phyloP scores from a whole-genome alignment of 768 basidiomycete genomes.

The Boletus eberwhitei region DNA sequence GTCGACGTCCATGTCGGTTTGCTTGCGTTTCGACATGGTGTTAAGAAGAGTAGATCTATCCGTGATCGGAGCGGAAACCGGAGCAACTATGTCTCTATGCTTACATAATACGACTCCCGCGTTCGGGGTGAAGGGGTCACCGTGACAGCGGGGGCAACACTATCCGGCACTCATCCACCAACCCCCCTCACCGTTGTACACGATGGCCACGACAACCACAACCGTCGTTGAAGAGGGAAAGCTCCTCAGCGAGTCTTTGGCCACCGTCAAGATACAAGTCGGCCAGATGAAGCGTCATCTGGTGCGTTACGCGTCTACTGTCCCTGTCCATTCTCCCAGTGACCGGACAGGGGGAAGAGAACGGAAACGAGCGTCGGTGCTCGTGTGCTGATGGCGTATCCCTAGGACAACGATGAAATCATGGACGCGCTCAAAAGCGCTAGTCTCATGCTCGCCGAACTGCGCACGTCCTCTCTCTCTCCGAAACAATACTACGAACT shows the following conservation, averaged over 20 bases:
- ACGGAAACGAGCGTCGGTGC: too few species aligned
- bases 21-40: constrained; percentile 55
- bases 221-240: constrained; percentile 72
- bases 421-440: constrained; percentile 99
- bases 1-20: constrained; percentile 35
- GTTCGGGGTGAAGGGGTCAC: constrained; percentile 3
- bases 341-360: neutral
- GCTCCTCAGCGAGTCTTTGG: constrained; percentile 78
- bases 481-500: constrained; percentile 99
- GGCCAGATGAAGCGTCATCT: constrained; percentile 94
- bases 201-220: constrained; percentile 25
- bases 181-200: constrained; percentile 7
- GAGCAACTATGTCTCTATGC: neutral
- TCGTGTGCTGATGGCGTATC: neutral
- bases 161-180: neutral
- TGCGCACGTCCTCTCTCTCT: constrained; percentile 88
- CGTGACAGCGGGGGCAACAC: neutral
- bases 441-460: constrained; percentile 94
- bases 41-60: neutral
- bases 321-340: neutral
- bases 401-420: constrained; percentile 87
- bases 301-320: constrained; percentile 42
- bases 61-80: neutral
- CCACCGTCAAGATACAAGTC: constrained; percentile 86
- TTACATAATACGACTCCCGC: constrained; percentile 14